Conservation (phyloP, 2,329 filamentous ascomycete species). For the Diaporthe citrichinensis region DNA sequence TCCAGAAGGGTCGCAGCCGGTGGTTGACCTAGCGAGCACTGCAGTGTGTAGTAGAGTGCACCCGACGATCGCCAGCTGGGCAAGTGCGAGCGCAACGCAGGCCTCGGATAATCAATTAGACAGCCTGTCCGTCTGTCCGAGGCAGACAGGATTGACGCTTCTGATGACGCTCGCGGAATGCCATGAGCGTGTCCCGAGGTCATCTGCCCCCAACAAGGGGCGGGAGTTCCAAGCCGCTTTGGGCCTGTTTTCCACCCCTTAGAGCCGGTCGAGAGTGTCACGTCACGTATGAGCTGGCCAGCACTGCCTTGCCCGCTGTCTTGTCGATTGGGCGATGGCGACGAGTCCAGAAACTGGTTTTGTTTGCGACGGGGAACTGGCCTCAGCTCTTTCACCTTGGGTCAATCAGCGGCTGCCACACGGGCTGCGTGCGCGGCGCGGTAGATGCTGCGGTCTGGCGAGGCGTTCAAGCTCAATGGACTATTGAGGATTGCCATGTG, state of each 20-base stretch:
- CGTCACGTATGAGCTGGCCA: conserved; percentile 27
- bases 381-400: neutral
- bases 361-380: neutral
- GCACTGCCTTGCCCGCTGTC: conserved; percentile 27
- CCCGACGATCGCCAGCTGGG: conserved; percentile 20
- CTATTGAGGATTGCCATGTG: neutral
- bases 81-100: conserved; percentile 21
- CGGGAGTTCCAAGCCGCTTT: conserved; percentile 27
- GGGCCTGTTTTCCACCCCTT: conserved; percentile 17
- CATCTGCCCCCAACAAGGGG: conserved; percentile 27
- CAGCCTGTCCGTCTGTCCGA: conserved; percentile 12
- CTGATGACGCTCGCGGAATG: conserved; percentile 30
- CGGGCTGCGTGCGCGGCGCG: conserved; percentile 13
- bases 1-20: conserved; percentile 8
- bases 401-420: conserved; percentile 23
- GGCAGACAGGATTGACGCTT: conserved; percentile 19
- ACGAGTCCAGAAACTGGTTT: conserved; percentile 11
- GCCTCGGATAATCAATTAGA: conserved; percentile 32
- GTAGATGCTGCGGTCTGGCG: conserved; percentile 18
- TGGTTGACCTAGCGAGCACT: neutral
- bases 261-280: conserved; percentile 17
- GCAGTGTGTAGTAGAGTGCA: conserved; percentile 9
- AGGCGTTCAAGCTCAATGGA: conserved; percentile 4
- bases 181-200: conserved; percentile 31
- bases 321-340: neutral